These are phyloP conservation scores for Tardiomyces blankii DNA, from an alignment of 1,139 yeast genomes.

Conservation along the genomic window DNA sequence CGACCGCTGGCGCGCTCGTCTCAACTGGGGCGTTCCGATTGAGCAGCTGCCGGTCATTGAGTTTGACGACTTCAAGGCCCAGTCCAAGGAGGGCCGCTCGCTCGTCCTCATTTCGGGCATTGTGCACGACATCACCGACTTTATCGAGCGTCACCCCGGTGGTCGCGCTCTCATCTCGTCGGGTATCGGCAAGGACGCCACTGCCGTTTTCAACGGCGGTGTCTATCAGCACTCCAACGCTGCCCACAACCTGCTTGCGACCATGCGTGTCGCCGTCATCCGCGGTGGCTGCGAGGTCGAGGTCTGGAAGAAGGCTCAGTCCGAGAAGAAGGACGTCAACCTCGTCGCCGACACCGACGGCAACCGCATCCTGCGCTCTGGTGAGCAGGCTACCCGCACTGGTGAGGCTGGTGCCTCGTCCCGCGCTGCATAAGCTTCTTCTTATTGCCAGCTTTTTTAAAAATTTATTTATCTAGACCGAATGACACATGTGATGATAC, in stretches of 20 bases:
- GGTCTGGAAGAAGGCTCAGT: slow-evolving; percentile 58
- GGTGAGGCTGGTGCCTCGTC: slow-evolving; percentile 22
- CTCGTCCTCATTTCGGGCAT: slow-evolving; percentile 85
- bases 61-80: slow-evolving; percentile 64
- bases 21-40: slow-evolving; percentile 90
- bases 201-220: slow-evolving; percentile 96
- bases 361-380: slow-evolving; percentile 44
- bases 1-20: slow-evolving; percentile 62
- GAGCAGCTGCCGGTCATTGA: slow-evolving; percentile 87
- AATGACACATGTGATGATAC: not conserved
- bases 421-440: slow-evolving; percentile 20
- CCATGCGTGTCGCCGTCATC: slow-evolving; percentile 92
- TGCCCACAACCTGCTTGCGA: slow-evolving; percentile 90
- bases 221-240: slow-evolving; percentile 96
- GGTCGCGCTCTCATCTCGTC: slow-evolving; percentile 82
- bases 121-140: slow-evolving; percentile 80
- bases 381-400: slow-evolving; percentile 43
- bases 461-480: not conserved
- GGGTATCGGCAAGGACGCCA: slow-evolving; percentile 91
- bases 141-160: slow-evolving; percentile 94
- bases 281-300: slow-evolving; percentile 79
- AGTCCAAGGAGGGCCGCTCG: slow-evolving; percentile 44
- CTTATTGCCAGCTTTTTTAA: not conserved
- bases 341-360: slow-evolving; percentile 41
- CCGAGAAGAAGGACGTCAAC: slow-evolving; percentile 45